Evolutionary conservation across 106 monocot species (phyloP).

Genomic region (Allium cepa): DNA sequence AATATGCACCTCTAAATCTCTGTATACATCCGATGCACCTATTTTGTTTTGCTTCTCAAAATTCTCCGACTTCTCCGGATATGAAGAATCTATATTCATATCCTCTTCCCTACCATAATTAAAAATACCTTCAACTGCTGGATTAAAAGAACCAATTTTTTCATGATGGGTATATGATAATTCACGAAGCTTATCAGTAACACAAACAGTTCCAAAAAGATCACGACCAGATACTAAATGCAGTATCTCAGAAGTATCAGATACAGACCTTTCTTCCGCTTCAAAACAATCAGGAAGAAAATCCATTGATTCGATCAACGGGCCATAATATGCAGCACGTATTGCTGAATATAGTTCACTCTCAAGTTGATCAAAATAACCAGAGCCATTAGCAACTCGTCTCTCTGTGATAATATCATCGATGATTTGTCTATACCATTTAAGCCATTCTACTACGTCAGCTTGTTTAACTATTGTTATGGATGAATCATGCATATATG

Average conservation of each 20-base stretch:
- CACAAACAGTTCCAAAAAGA: conserved; percentile 66
- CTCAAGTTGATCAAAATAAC: conserved; percentile 65
- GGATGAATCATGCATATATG: conserved; percentile 29
- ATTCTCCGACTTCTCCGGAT: not conserved
- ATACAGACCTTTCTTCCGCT: conserved; percentile 85
- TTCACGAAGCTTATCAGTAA: conserved; percentile 37
- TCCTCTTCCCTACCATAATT: conserved; percentile 7
- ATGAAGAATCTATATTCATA: conserved; percentile 4
- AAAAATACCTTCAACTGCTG: conserved; percentile 5
- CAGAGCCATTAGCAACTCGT: conserved; percentile 41
- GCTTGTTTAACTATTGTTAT: conserved; percentile 29
- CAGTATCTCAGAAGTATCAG: conserved; percentile 78
- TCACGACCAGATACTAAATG: conserved; percentile 92
- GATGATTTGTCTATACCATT: conserved; percentile 60
- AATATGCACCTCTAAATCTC: conserved; percentile 68
- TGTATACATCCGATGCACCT: conserved; percentile 39
- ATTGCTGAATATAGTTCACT: conserved; percentile 84
- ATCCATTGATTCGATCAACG: conserved; percentile 63
- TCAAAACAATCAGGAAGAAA: conserved; percentile 90
- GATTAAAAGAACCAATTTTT: conserved; percentile 20
- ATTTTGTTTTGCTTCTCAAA: conserved; percentile 9
- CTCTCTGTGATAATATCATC: conserved; percentile 59
- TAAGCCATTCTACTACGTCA: conserved; percentile 84
- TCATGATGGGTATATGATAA: conserved; percentile 34
- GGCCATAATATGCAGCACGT: conserved; percentile 86